These are phyloP conservation scores for Rubia yunnanensis DNA, from an alignment of 257 asterid species.

Conservation along the genomic window DNA sequence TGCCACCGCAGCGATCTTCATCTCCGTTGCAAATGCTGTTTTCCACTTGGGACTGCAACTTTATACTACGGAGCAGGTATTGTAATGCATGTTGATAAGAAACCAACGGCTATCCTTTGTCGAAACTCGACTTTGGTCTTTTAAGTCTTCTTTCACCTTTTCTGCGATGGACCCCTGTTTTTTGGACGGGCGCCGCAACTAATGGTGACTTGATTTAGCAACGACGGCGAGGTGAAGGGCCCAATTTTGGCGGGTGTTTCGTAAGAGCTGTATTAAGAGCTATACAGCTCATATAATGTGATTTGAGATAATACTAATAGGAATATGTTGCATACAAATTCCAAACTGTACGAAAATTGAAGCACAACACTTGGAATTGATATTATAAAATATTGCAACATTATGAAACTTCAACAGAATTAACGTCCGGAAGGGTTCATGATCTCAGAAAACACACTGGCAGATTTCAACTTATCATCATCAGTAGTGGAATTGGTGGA, in stretches of 20 bases:
- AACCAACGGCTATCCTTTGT: not conserved
- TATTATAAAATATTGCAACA: too few species aligned
- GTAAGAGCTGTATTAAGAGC: too few species aligned
- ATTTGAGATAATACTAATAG: too few species aligned
- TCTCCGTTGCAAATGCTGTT: too few species aligned
- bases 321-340: too few species aligned
- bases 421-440: conserved; percentile 19
- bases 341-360: too few species aligned
- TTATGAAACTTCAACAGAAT: not conserved
- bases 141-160: not conserved
- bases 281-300: too few species aligned
- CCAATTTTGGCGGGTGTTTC: too few species aligned
- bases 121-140: not conserved
- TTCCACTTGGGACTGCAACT: not conserved
- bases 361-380: too few species aligned
- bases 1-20: not conserved
- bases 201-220: not conserved
- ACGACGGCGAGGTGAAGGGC: not conserved
- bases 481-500: not conserved
- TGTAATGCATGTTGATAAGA: not conserved
- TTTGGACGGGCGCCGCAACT: not conserved
- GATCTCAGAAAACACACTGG: conserved; percentile 35
- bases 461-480: conserved; percentile 15
- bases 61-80: not conserved
- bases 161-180: not conserved